Evolutionary conservation across 108 stramenopile genomes (phyloP).

Genomic region (Asterionellopsis glacialis): DNA sequence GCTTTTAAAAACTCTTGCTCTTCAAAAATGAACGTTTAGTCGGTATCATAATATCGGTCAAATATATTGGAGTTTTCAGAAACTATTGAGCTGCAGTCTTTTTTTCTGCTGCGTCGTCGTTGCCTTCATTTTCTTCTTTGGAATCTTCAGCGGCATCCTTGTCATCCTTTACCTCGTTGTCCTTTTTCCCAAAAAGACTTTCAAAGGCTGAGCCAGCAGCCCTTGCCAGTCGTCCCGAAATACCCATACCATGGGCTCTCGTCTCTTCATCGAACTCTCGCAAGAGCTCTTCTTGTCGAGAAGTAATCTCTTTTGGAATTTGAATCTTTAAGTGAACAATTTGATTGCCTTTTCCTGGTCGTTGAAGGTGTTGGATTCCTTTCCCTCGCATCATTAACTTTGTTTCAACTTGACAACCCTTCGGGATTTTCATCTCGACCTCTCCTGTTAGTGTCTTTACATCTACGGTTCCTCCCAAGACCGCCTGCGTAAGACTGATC

Average conservation of each 20-base stretch:
- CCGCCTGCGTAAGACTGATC: constrained; percentile 74
- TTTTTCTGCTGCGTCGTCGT: not conserved
- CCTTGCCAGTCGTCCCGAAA: constrained; percentile 59
- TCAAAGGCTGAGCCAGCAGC: constrained; percentile 73
- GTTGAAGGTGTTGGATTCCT: constrained; percentile 77
- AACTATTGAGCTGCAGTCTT: constrained; percentile 1
- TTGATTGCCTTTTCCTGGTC: constrained; percentile 82
- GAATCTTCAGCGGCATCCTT: not conserved
- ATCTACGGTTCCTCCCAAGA: constrained; percentile 92
- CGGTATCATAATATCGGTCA: constrained; percentile 2
- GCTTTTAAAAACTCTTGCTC: too few species aligned
- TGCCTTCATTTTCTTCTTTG: constrained; percentile 6
- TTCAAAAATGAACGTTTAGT: constrained; percentile 8
- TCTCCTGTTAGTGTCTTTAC: constrained; percentile 92
- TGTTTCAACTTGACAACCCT: constrained; percentile 88
- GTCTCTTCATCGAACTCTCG: constrained; percentile 88
- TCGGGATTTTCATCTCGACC: constrained; percentile 93
- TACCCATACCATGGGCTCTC: constrained; percentile 42
- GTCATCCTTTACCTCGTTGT: constrained; percentile 15
- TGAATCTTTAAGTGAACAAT: constrained; percentile 90
- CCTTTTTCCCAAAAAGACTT: constrained; percentile 57
- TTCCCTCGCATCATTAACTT: constrained; percentile 90
- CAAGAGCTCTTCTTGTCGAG: constrained; percentile 89
- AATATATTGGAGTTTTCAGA: not conserved
- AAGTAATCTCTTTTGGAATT: constrained; percentile 86